Evolutionary conservation across 2,329 filamentous ascomycete species (phyloP), one percentile per base, ranked within the genome.

Genomic region (Whalleya microplaca): DNA sequence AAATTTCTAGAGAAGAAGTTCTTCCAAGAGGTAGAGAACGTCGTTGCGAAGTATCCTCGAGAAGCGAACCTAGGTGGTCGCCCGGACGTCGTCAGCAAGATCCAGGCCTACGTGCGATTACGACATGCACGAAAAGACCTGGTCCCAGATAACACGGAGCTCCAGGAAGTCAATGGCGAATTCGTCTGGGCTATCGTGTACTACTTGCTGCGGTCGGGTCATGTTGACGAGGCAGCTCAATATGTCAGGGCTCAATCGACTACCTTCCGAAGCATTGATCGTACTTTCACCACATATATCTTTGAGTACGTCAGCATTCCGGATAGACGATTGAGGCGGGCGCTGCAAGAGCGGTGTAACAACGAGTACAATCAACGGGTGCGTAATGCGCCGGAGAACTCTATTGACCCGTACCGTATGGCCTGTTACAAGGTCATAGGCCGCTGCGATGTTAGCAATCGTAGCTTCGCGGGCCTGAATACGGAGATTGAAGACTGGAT

Each of bases 381-480:
- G 21, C 88, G 91, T 62, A 91, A 96, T 67, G 91, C 91, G 0
- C 90, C 91, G 0, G 91, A 95, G 56, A 89, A 93, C 70, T 90
- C 91, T 1, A 87, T 96, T 62, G 95, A 99, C 72, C 95, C 95
- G 21, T 99, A 96, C 78, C 88, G 92, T 51, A 93, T 96, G 86
- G 93, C 94, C 46, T 97, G 95, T 73, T 98, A 98, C 82, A 98
- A 99, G 80, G 88, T 99, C 59, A 89, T 99, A 66, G 95, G 96
- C 45, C 92, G 87, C 45, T 88, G 86, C 65, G 87, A 89, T 66
- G 76, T 90, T 21, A 79, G 77, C 69, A 86, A 87, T 72, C 83
- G 87, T 61, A 85, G 81, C 64, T 73, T 89, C 27, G 85, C 87
- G 21, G 83, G 82, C 45, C 75, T 89, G 37, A 84, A 84, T 66